These are phyloP conservation scores for Rhodomyrtus psidioides DNA, from an alignment of 441 rosid species.

Conservation along the genomic window DNA sequence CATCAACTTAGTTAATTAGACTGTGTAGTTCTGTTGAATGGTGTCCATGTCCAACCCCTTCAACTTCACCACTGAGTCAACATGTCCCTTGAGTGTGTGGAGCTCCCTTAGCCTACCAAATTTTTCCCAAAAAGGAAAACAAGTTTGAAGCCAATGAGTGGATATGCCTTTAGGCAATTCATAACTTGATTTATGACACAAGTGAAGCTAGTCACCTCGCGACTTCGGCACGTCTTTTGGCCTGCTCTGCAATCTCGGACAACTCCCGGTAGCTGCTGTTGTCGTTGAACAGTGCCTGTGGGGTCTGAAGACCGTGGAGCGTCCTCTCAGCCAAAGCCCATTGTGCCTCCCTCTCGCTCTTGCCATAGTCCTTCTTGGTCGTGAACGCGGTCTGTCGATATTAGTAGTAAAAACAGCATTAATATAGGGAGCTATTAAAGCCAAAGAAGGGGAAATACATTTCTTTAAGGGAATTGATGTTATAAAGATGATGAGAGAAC, in stretches of 20 bases:
- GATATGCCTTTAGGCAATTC: background rate
- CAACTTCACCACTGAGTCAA: background rate
- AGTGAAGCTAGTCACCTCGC: background rate
- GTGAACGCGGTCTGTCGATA: background rate
- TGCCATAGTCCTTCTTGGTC: background rate
- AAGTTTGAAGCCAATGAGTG: background rate
- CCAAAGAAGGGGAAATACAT: background rate
- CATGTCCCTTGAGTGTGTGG: background rate
- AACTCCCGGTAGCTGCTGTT: background rate
- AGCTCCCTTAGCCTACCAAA: background rate
- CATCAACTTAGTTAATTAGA: background rate
- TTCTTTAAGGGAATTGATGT: background rate
- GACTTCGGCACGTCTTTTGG: background rate
- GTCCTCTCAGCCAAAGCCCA: background rate
- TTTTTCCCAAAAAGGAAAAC: background rate
- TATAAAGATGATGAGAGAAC: background rate
- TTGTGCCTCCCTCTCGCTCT: background rate
- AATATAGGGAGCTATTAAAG: background rate
- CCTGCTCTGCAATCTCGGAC: background rate
- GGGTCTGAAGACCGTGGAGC: background rate
- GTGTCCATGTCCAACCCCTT: background rate
- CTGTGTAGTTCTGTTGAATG: background rate
- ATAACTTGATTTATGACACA: background rate
- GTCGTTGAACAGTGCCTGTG: background rate
- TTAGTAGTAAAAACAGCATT: background rate